A percentile compares a stretch with the other conserved stretches of the same genome.
phyloP scores from a whole-genome alignment of 2,329 filamentous ascomycete genomes.

The Zasmidium cellare region DNA sequence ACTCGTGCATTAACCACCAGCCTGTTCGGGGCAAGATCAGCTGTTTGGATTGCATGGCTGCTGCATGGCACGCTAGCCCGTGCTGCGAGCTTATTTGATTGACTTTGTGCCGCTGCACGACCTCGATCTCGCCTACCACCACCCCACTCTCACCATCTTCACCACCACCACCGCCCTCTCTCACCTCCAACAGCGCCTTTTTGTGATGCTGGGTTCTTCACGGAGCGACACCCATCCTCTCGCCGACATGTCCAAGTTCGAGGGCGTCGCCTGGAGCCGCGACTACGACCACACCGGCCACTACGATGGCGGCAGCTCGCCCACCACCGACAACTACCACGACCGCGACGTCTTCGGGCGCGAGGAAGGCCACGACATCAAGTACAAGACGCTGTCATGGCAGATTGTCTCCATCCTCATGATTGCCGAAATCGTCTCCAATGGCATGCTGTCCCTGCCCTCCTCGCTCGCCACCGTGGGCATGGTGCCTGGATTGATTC shows the following conservation, averaged over 20 bases:
- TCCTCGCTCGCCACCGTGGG: slow-evolving; percentile 54
- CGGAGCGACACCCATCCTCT: slow-evolving; percentile 1
- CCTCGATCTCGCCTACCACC: neutral
- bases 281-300: neutral
- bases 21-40: neutral
- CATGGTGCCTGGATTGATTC: slow-evolving; percentile 53
- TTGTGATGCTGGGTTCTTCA: slow-evolving; percentile 5
- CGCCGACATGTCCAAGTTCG: slow-evolving; percentile 8
- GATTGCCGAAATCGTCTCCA: slow-evolving; percentile 56
- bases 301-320: neutral
- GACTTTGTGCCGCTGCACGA: neutral
- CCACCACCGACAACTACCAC: slow-evolving; percentile 2
- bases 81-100: neutral
- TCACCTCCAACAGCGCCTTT: neutral
- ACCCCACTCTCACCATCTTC: neutral
- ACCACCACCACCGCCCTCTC: neutral
- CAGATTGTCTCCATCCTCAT: slow-evolving; percentile 54
- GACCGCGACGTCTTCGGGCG: slow-evolving; percentile 44
- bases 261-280: neutral
- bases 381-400: slow-evolving; percentile 57
- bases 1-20: neutral
- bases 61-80: neutral
- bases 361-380: slow-evolving; percentile 44
- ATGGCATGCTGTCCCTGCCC: slow-evolving; percentile 55
- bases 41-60: neutral